Evolutionary conservation across 371 early-diverging fungal genomes (phyloP).

Genomic region (Mortierella sp.): DNA sequence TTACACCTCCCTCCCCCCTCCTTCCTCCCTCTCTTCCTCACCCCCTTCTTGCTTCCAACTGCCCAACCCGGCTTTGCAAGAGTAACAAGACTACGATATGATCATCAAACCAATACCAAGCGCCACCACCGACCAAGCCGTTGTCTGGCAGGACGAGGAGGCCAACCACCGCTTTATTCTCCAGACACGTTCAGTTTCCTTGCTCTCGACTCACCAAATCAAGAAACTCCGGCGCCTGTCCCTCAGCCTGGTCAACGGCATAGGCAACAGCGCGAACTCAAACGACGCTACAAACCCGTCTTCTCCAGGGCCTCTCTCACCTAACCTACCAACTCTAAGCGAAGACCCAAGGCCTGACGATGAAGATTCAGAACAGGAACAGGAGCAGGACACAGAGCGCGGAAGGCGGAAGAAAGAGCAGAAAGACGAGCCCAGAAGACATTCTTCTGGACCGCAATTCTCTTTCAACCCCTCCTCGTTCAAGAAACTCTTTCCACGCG

Average conservation of each 20-base stretch:
- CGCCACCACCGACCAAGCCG: constrained; percentile 30
- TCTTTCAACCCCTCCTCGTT: constrained; percentile 14
- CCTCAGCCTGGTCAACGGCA: constrained; percentile 33
- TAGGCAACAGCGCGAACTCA: constrained; percentile 4
- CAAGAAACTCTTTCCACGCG: constrained; percentile 21
- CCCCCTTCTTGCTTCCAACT: neutral
- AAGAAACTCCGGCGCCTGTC: constrained; percentile 47
- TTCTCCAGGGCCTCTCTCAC: neutral
- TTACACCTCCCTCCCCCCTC: neutral
- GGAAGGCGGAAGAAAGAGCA: neutral
- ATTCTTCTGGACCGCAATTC: neutral
- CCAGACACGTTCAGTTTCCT: constrained; percentile 36
- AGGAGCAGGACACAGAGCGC: neutral
- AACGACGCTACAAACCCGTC: neutral
- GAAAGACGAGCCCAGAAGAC: neutral
- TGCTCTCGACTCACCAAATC: constrained; percentile 46
- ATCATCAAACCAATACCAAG: constrained; percentile 43
- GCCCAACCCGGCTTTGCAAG: neutral
- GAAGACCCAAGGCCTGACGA: constrained; percentile 7
- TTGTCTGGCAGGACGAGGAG: constrained; percentile 50
- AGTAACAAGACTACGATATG: constrained; percentile 8
- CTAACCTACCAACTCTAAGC: constrained; percentile 10
- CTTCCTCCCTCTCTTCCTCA: neutral
- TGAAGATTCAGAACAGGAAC: neutral
- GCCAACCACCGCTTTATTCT: constrained; percentile 54